Evolutionary conservation across 305 asterid species (phyloP).

Genomic region (Fraxinus baroniana): DNA sequence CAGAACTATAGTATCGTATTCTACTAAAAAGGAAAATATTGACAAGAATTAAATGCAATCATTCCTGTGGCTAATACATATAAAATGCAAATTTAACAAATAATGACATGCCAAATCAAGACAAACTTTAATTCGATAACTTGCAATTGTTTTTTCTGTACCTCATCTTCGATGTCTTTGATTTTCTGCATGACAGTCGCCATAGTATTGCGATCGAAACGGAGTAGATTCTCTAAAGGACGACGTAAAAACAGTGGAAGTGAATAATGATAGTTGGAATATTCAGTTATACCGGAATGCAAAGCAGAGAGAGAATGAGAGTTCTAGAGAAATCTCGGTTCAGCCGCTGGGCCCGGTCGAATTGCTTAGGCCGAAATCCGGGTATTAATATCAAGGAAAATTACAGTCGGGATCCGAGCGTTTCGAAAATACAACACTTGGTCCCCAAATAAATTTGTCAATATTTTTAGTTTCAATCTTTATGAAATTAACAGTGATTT

Average conservation of each 20-base stretch:
- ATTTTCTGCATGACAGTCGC: slow-evolving; percentile 96
- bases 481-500: no score
- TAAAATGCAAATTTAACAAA: slow-evolving; percentile 3
- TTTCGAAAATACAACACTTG: neutral
- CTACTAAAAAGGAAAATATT: neutral
- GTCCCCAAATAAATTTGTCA: neutral
- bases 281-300: neutral
- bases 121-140: neutral
- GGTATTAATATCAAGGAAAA: neutral
- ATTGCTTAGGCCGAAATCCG: neutral
- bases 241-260: slow-evolving; percentile 20
- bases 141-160: slow-evolving; percentile 10
- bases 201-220: slow-evolving; percentile 39
- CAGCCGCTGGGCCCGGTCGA: neutral
- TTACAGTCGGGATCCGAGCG: neutral
- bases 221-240: slow-evolving; percentile 4
- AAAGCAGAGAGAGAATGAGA: neutral
- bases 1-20: neutral
- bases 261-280: neutral
- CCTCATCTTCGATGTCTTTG: slow-evolving; percentile 99
- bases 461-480: neutral
- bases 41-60: neutral
- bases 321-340: neutral
- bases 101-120: neutral
- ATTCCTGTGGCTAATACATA: neutral